Evolutionary conservation across 1,284 basidiomycete species (phyloP), one percentile per base, ranked within the genome.

Genomic region (Cryptococcus jaspeensis): DNA sequence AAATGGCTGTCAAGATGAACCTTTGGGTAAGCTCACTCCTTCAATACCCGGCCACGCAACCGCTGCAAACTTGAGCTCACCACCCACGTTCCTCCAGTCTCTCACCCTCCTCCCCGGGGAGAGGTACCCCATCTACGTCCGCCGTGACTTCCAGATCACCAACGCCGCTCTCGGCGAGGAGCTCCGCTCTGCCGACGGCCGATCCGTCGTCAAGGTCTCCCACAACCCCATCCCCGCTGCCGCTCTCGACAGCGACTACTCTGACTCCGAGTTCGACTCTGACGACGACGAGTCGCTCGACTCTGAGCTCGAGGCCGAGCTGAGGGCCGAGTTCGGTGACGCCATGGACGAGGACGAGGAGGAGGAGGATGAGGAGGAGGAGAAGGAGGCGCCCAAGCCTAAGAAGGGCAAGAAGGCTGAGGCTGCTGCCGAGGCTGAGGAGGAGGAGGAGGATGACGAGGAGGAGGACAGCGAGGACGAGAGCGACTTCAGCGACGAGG

Each of bases 81-180:
- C n/a, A 25, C 48, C 37, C 5, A 50, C 48, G 4, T 6, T 16
- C 11, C 18, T 18, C 13, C 52, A 54, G 52, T 51, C 35, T 46
- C 59, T 57, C 42, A 63, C 53, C 49, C 57, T 60, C 42, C 48
- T 58, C 40, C 86, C 87, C 40, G 87, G 87, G 62, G 81, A 88
- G 70, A 78, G 83, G 54, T 79, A 84, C 68, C 79, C 82, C 57
- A 69, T 92, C 66, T 76, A 82, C 56, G 85, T 90, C 53, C 81
- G 83, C 60, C 82, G 82, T 43, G 89, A 92, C 78, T 80, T 95
- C 69, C 82, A 83, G 70, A 85, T 96, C 76, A 92, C 90, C 73
- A 92, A 92, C 77, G 85, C 88, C 53, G 84, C 90, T 8, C 84
- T 94, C 50, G 87, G 87, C 53, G 87, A 90, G 64, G 81, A 84